Base-by-base conservation (phyloP, 257 asterid species). In the Solanum acaule region DNA sequence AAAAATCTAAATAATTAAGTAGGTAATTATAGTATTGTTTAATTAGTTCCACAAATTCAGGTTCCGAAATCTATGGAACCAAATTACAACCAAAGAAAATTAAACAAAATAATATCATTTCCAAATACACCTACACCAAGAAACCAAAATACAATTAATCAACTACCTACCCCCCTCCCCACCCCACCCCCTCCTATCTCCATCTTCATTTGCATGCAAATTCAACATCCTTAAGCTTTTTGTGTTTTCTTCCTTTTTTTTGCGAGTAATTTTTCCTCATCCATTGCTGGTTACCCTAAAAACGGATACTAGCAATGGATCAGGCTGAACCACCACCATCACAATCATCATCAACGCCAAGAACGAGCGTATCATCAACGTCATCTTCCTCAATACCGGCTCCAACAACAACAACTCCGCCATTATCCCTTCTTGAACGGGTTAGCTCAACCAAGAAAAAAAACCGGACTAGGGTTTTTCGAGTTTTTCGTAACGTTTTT, bases 401-500 rank as follows among this genome's bases (percentile, higher is more conserved):
- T 8, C 68, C 85, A 44, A 3, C 85, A 79, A 20, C 81, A 34
- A 73, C 27, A 75, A 82, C 44, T 82, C 86, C 68, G 9, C 87
- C 91, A 16, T 83, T 87, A 4, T 93, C 98, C 87, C 98, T 96
- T 27, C 86, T 90, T 23, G 98, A 93, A n/a, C 98, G 98, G 22
- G 88, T 96, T 27, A 27, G 10, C 67, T 12, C 88, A 59, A 93
- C 88, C 90, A 94, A 91, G 78, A 92, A 67, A 61, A 10, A 35
- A 56, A 91, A 92, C 9, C 90, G 93, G 27, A 83, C 82, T 1
- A 92, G 91, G 84, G 93, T 91, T 0, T 79, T 94, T 77, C 97
- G 96, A 18, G 93, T 94, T 3, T 90, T 96, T 68, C 95, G 97
- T 22, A 93, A 92, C 49, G 96, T 95, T 7, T 93, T 96, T 89